Evolutionary conservation across 495 filamentous ascomycete species (phyloP).

Genomic region (Astrothelium macrocarpum): DNA sequence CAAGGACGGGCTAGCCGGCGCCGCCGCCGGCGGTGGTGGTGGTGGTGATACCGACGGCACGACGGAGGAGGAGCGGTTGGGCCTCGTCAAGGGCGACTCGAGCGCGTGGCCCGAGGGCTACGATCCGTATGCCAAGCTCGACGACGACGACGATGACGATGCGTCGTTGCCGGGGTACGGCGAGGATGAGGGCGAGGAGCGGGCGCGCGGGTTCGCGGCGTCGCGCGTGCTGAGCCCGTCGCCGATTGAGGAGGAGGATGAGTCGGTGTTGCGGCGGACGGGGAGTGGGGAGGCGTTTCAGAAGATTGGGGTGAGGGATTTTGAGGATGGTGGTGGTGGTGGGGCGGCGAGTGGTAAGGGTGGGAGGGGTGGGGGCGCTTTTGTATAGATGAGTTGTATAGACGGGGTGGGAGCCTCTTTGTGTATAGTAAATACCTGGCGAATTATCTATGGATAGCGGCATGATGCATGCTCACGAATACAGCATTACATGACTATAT

Average conservation of each 20-base stretch:
- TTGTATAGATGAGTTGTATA: slow-evolving; percentile 4
- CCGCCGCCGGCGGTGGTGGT: no score
- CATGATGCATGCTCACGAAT: not conserved
- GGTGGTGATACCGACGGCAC: slow-evolving; percentile 38
- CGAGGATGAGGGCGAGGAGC: slow-evolving; percentile 2
- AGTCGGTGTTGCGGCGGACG: not conserved
- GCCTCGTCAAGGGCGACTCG: slow-evolving; percentile 73
- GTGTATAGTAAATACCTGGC: no score
- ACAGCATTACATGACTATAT: not conserved
- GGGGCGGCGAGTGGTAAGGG: not conserved
- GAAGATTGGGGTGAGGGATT: not conserved
- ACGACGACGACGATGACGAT: not conserved
- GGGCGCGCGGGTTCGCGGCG: not conserved
- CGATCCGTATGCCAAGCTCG: not conserved
- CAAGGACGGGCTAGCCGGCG: slow-evolving; percentile 23
- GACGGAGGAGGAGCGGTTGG: slow-evolving; percentile 83
- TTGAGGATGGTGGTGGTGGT: not conserved
- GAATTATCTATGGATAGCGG: not conserved
- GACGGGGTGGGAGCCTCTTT: no score
- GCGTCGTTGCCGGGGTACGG: not conserved
- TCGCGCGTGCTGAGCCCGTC: not conserved
- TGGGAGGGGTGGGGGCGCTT: not conserved
- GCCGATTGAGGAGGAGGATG: slow-evolving; percentile 3
- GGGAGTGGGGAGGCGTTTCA: slow-evolving; percentile 4
- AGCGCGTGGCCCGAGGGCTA: not conserved